Evolutionary conservation across 1,284 basidiomycete species (phyloP), one percentile per base, ranked within the genome.

Genomic region (Apiotrichum akiyoshidainum): DNA sequence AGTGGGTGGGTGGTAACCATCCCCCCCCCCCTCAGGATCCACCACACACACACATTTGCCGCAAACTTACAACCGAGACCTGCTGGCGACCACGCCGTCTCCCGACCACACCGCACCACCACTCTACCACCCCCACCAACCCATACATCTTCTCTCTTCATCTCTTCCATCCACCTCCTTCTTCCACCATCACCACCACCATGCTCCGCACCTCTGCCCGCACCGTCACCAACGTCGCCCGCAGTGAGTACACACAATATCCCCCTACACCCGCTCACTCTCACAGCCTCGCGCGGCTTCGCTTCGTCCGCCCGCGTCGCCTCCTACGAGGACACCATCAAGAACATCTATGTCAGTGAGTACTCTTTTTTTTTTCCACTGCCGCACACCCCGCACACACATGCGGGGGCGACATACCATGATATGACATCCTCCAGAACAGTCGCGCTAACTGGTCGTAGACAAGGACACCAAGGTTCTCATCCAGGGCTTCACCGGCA

Each of bases 401-500:
- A 31, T 51, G 41, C 41, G 33, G 50, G 22, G 16, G 1, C 26
- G 39, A n/a, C 26, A 31, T 31, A 31, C 26, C 19, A 46, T 46
- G 26, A 31, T 41, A 21, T n/a, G 33, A 44, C 31, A 31, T 31
- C 26, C 26, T 31, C 26, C 26, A 31, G 26, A 33, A 63, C 37
- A 67, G 68, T 57, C 48, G 67, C 44, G 63, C 66, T 45, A 63
- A 56, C 55, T 21, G 31, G 52, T 40, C 33, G 13, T 70, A 75
- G 75, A 92, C 80, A 92, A 93, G 78, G 91, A 99, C 80, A 96
- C 95, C 67, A 92, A 86, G 78, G 93, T 97, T 47, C 81, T 96
- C 61, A 90, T 90, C 70, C 92, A 96, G 77, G 92, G 92, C 52
- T 88, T 95, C 76, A 97, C 93, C 46, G 96, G 96, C 78, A 98